phyloP scores from a whole-genome alignment of 192 early-diverging fungal species.

The Chytriomyces sp. region DNA sequence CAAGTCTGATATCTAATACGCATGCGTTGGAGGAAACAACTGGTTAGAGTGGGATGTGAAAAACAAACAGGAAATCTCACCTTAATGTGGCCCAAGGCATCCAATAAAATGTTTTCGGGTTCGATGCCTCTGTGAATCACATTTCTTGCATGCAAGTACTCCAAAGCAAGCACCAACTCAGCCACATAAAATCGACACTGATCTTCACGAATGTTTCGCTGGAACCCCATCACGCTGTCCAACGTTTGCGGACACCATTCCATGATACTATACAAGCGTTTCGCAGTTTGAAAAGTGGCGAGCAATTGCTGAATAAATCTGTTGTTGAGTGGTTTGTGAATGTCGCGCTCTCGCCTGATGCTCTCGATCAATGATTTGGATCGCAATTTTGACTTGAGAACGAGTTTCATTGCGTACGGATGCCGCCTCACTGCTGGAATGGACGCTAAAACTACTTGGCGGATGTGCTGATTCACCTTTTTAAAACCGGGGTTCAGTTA shows the following conservation, averaged over 20 bases:
- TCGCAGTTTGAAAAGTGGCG: slow-evolving; percentile 21
- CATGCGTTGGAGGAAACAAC: not conserved
- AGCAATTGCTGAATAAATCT: slow-evolving; percentile 15
- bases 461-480: not conserved
- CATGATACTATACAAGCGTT: slow-evolving; percentile 22
- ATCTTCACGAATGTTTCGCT: slow-evolving; percentile 26
- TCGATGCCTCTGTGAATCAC: slow-evolving; percentile 52
- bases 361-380: slow-evolving; percentile 12
- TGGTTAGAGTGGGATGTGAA: not conserved
- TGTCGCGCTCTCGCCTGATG: slow-evolving; percentile 21
- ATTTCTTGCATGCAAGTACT: slow-evolving; percentile 47
- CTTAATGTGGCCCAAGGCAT: slow-evolving; percentile 74
- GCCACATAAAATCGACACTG: slow-evolving; percentile 57
- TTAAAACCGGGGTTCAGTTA: not conserved
- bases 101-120: slow-evolving; percentile 69
- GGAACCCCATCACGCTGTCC: slow-evolving; percentile 21
- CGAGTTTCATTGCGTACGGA: slow-evolving; percentile 20
- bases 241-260: slow-evolving; percentile 31
- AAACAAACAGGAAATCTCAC: slow-evolving; percentile 34
- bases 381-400: not conserved
- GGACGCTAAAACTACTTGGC: slow-evolving; percentile 23
- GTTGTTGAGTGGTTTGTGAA: not conserved
- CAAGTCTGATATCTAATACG: slow-evolving; percentile 26
- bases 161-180: slow-evolving; percentile 47
- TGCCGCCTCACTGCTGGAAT: slow-evolving; percentile 28